Evolutionary conservation across 192 early-diverging fungal species (phyloP).

Genomic region (Pilobolus umbonatus): DNA sequence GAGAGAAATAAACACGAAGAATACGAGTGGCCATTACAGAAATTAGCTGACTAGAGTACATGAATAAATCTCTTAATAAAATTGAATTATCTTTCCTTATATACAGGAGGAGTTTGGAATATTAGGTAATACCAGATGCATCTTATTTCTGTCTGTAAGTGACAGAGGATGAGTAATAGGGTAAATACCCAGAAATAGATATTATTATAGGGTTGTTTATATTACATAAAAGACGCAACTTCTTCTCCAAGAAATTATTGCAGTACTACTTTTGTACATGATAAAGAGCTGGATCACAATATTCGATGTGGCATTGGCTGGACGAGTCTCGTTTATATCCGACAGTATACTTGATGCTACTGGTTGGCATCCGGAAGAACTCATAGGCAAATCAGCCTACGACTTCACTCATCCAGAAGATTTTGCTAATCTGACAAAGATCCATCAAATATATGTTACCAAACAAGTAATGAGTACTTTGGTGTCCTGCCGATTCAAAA

Average conservation of each 20-base stretch:
- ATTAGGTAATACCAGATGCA: too few relatives aligned
- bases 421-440: constrained; percentile 19
- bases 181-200: too few relatives aligned
- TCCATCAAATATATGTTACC: constrained; percentile 34
- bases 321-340: constrained; percentile 33
- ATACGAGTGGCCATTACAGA: constrained; percentile 48
- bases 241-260: too few relatives aligned
- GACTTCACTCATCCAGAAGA: constrained; percentile 39
- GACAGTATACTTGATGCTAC: constrained; percentile 36
- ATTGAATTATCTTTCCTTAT: too few relatives aligned
- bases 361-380: constrained; percentile 44
- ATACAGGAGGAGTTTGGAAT: too few relatives aligned
- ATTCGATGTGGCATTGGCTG: constrained; percentile 38
- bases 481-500: constrained; percentile 32
- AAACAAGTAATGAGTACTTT: constrained; percentile 39
- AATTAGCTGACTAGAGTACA: too few relatives aligned
- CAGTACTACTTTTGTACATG: too few relatives aligned
- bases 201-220: too few relatives aligned
- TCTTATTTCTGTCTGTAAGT: too few relatives aligned
- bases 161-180: too few relatives aligned
- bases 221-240: too few relatives aligned
- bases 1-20: constrained; percentile 34
- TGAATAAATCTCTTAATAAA: too few relatives aligned
- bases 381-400: constrained; percentile 37
- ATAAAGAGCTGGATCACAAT: constrained; percentile 40